Evolutionary conservation across 1,284 basidiomycete genomes (phyloP), one percentile per base, ranked within the genome.

Genomic region (Cryptococcus maquisensis): DNA sequence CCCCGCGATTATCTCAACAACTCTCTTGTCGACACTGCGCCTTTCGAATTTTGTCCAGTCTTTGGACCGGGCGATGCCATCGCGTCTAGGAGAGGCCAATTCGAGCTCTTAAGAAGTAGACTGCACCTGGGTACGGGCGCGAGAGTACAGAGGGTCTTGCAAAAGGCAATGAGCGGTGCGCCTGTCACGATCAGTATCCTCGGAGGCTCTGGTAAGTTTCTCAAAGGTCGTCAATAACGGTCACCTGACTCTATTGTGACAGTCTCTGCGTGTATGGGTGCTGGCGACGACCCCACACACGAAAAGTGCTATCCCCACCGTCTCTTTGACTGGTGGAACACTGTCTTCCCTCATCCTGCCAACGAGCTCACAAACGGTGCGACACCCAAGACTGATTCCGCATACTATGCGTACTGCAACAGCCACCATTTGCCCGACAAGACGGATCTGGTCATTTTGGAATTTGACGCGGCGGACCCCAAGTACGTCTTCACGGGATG

Each of bases 301-400:
- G 81, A 88, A 0, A 79, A 78, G 61, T 95, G 93, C 74, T 97
- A 94, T 74, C 92, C 93, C 1, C 85, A 88, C 38, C 83, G 83
- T 40, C 88, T 97, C 78, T 96, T 96, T 79, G 81, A 86, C 55
- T 97, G 94, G 93, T 94, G 92, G 87, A 91, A 94, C 76, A 82
- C 81, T 49, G 83, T 96, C 16, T 97, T 97, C 77, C 93, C 93
- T 1, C 89, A 97, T 75, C 92, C 92, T 0, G 88, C 88, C 2
- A 90, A 90, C 8, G 92, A 96, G 74, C 82, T 97, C 61, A 97
- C 94, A 15, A 96, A 96, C 72, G 94, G 93, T 32, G 94, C 93
- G 2, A 86, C 92, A 79, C 83, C 90, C 23, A 83, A 84, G 47
- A 91, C 90, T 37, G 87, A 87, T 74, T 92, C 91, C 4, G 86